Conservation (phyloP, 2,329 filamentous ascomycete genomes). For the Fusarium tupiense region DNA sequence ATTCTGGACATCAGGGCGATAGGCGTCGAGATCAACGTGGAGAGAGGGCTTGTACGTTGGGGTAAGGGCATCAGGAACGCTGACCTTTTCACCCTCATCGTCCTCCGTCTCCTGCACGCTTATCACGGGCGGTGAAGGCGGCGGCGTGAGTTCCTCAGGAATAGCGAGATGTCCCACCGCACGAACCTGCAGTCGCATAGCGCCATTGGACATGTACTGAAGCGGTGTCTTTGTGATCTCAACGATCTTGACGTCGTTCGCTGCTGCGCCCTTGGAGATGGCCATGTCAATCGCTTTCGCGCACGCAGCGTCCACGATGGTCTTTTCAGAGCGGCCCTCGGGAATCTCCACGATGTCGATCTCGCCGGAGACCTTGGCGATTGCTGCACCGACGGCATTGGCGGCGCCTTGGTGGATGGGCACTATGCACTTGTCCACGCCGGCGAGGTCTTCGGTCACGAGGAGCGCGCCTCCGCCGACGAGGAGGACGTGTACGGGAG, state of each 20-base stretch:
- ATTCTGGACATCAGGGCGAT: slow-evolving; percentile 45
- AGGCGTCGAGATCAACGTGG: slow-evolving; percentile 43
- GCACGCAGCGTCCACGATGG: slow-evolving; percentile 52
- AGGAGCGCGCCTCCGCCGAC: slow-evolving; percentile 68
- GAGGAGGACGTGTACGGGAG: slow-evolving; percentile 61
- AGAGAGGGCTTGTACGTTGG: slow-evolving; percentile 47
- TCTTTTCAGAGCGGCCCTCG: slow-evolving; percentile 50
- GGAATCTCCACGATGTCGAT: slow-evolving; percentile 62
- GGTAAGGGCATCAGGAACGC: slow-evolving; percentile 43
- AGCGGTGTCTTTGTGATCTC: slow-evolving; percentile 57
- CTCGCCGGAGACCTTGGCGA: slow-evolving; percentile 63
- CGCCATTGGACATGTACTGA: slow-evolving; percentile 49
- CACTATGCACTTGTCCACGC: slow-evolving; percentile 60
- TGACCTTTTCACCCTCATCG: slow-evolving; percentile 41
- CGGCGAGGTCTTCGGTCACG: slow-evolving; percentile 57
- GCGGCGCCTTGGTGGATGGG: slow-evolving; percentile 65
- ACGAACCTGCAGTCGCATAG: slow-evolving; percentile 48
- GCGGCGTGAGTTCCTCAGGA: slow-evolving; percentile 40
- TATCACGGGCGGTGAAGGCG: slow-evolving; percentile 27
- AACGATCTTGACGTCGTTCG: slow-evolving; percentile 53
- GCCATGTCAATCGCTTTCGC: slow-evolving; percentile 47
- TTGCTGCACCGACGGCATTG: slow-evolving; percentile 70
- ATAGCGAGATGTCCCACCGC: slow-evolving; percentile 49
- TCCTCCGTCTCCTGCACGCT: slow-evolving; percentile 27
- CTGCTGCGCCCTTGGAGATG: slow-evolving; percentile 45